A percentile compares a stretch with the other conserved stretches of the same genome.
phyloP scores from a whole-genome alignment of 306 rosid genomes.

The Medicago arabica region DNA sequence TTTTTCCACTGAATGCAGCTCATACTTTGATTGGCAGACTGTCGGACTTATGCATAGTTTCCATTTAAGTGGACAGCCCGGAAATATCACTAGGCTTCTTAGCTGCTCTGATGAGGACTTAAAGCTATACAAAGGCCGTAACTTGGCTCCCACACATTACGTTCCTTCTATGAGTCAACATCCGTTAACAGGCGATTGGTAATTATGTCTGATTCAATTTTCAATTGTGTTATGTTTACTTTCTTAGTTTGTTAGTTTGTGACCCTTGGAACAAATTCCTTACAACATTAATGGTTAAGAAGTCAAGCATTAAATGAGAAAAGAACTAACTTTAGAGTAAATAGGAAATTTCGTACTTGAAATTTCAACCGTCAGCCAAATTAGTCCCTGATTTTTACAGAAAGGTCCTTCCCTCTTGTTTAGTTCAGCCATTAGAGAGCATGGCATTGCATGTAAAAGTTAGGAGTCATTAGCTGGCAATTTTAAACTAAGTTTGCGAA shows the following conservation, averaged over 20 bases:
- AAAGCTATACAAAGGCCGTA: conserved; percentile 43
- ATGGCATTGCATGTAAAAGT: background rate
- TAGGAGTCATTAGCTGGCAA: too few species aligned
- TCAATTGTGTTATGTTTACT: conserved; percentile 25
- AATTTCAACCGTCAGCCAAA: too few species aligned
- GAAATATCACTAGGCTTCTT: conserved; percentile 46
- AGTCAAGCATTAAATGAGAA: too few species aligned
- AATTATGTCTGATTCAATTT: conserved; percentile 19
- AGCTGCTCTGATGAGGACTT: conserved; percentile 44
- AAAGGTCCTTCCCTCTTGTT: background rate
- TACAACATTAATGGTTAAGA: too few species aligned
- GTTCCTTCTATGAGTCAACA: conserved; percentile 49
- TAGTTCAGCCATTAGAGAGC: background rate
- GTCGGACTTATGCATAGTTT: conserved; percentile 48
- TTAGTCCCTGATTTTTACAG: too few species aligned
- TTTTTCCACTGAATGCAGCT: conserved; percentile 44
- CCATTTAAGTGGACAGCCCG: conserved; percentile 47
- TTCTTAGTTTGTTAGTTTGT: conserved; percentile 4
- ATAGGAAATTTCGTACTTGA: too few species aligned
- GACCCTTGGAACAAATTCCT: too few species aligned
- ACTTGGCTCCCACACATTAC: conserved; percentile 46
- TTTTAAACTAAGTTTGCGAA: background rate
- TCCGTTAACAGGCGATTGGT: conserved; percentile 49
- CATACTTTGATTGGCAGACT: conserved; percentile 49
- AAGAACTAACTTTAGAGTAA: too few species aligned